A percentile compares a stretch with the other conserved stretches of the same genome.
These are phyloP conservation scores for Asterochloris erici DNA, from an alignment of 139 green algal genomes.

Conservation along the genomic window DNA sequence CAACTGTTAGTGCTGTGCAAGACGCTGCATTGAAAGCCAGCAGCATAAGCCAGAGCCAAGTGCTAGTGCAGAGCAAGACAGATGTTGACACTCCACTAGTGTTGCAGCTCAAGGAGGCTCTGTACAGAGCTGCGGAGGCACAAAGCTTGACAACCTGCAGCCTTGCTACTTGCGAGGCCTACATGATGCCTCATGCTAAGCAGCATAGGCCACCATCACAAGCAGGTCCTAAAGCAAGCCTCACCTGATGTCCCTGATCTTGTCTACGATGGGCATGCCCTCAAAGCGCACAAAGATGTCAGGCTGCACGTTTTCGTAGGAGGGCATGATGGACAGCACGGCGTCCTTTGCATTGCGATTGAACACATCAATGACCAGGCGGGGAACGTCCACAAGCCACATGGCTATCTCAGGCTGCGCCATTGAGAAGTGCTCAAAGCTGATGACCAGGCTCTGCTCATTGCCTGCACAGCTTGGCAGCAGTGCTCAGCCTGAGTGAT, in stretches of 20 bases:
- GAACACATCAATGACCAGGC: constrained; percentile 77
- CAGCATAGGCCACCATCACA: not conserved
- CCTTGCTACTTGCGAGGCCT: not conserved
- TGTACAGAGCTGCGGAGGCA: not conserved
- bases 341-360: constrained; percentile 49
- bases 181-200: too few species aligned
- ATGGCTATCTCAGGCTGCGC: constrained; percentile 63
- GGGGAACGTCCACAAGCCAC: constrained; percentile 80
- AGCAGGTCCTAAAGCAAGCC: not conserved
- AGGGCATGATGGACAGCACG: constrained; percentile 17
- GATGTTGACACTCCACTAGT: constrained; percentile 1
- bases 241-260: constrained; percentile 89
- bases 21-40: too few species aligned
- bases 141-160: not conserved
- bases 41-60: too few species aligned
- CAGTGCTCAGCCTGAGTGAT: not conserved
- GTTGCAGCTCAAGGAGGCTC: not conserved
- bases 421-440: constrained; percentile 77
- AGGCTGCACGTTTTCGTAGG: constrained; percentile 37
- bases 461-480: constrained; percentile 46
- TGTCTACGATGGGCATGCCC: constrained; percentile 79
- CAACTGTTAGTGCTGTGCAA: too few species aligned
- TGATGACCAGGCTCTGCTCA: constrained; percentile 78
- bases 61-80: too few species aligned
- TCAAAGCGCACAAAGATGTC: constrained; percentile 86